Base-by-base conservation (phyloP, 2,329 filamentous ascomycete species). In the Aspergillus sp. region DNA sequence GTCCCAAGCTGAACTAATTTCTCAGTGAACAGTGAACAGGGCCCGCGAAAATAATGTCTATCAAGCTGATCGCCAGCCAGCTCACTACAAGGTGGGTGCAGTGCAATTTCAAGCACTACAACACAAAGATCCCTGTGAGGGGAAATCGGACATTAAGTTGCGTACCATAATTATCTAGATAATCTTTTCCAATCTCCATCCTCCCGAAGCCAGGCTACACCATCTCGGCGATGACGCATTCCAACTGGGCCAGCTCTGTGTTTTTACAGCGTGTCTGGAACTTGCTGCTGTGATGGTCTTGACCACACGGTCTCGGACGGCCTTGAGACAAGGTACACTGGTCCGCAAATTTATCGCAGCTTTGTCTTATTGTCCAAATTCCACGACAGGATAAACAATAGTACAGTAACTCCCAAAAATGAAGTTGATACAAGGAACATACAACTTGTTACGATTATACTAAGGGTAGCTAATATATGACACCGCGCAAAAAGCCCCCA, bases 181-280 rank as follows among this genome's bases (percentile, higher is more conserved):
- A 44, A 13, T 15, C 12, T 12, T 12, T 20, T 44, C 11, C 24
- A 44, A 13, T 24, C 24, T 11, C 26, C 26, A 30, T 30, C 36
- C 36, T 22, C 44, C 18, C 18, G n/a, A 30, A 30, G 26, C 26
- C 9, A 30, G 24, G 15, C 3, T 24, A 38, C 22, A 24, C 36
- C 22, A 32, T 4, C 32, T 47, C 51, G 4, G 42, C 8, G 3
- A 52, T 51, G 18, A 11, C n/a, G 3, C 41, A 32, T 12, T 51
- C 39, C 32, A 56, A 17, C n/a, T 44, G 42, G 6, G 22, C 41
- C 4, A 56, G 48, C 30, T 38, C 54, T 18, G 47, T 48, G 11
- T 48, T 52, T 13, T 56, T 42, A 15, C 48, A 56, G 12, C 54
- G 42, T 15, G 48, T 22, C 17, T 56, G 51, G 48, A n/a, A 56